Evolutionary conservation across 1,284 basidiomycete species (phyloP).

Genomic region (Pisolithus thermaeus): DNA sequence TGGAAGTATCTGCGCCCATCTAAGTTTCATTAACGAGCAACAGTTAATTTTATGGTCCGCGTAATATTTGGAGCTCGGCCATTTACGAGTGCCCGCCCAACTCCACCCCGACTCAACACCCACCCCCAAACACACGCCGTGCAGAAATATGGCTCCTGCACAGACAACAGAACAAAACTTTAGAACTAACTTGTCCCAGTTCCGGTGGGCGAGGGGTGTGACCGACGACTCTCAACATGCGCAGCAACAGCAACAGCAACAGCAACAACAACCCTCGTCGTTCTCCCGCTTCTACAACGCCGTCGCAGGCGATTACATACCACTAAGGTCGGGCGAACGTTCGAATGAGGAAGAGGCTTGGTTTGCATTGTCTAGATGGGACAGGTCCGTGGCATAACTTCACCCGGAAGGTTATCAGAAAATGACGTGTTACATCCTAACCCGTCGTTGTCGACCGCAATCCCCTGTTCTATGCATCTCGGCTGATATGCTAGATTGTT

Average conservation of each 20-base stretch:
- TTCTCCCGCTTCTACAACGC: slow-evolving; percentile 77
- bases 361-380: slow-evolving; percentile 89
- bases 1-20: no score
- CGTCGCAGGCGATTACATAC: slow-evolving; percentile 79
- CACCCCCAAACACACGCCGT: no score
- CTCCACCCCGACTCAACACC: no score
- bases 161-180: slow-evolving; percentile 61
- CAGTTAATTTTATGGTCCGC: no score
- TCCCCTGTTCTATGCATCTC: not conserved
- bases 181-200: slow-evolving; percentile 67
- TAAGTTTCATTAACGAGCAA: no score
- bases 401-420: not conserved
- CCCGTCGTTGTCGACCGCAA: no score
- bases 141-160: slow-evolving; percentile 18
- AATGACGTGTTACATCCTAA: no score
- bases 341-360: slow-evolving; percentile 97
- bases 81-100: no score
- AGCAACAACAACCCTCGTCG: slow-evolving; percentile 32
- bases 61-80: no score
- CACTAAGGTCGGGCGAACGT: slow-evolving; percentile 75
- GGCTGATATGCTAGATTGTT: slow-evolving; percentile 53
- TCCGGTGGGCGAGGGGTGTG: slow-evolving; percentile 77
- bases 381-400: slow-evolving; percentile 47
- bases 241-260: slow-evolving; percentile 31
- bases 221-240: slow-evolving; percentile 64